phyloP scores from a whole-genome alignment of 768 basidiomycete species.

The Saitozyma sp. region DNA sequence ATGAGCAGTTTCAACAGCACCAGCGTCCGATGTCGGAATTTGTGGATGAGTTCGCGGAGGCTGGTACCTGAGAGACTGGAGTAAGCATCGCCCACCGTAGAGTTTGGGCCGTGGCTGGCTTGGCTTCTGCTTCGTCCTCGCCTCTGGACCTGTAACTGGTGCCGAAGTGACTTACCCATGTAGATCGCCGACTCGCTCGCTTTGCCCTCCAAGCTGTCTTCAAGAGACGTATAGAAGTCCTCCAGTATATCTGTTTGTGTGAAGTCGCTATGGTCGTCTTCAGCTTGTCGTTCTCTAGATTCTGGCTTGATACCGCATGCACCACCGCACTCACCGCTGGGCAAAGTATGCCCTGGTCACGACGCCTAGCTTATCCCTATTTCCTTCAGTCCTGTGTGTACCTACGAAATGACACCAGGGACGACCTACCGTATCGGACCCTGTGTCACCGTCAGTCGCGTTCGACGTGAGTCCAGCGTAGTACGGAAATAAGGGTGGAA shows the following conservation, averaged over 20 bases:
- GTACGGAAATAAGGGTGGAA: background rate
- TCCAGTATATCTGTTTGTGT: conserved; percentile 81
- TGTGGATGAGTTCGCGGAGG: conserved; percentile 83
- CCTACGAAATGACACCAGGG: too few relatives aligned
- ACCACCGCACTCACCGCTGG: conserved; percentile 61
- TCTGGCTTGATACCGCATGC: background rate
- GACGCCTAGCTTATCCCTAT: conserved; percentile 81
- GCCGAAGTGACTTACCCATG: conserved; percentile 67
- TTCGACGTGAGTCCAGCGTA: background rate
- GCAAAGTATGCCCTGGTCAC: conserved; percentile 89
- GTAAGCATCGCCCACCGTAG: too few relatives aligned
- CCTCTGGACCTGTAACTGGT: too few relatives aligned
- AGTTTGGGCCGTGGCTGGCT: conserved; percentile 38
- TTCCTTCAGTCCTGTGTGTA: too few relatives aligned
- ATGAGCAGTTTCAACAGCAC: conserved; percentile 93
- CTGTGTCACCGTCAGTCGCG: conserved; percentile 19
- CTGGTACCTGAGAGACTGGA: conserved; percentile 56
- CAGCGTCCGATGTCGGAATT: conserved; percentile 87
- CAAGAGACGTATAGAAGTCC: conserved; percentile 77
- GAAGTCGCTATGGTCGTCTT: conserved; percentile 67
- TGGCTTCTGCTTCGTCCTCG: too few relatives aligned
- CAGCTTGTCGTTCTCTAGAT: background rate
- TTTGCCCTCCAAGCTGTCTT: conserved; percentile 70
- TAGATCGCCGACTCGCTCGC: conserved; percentile 90
- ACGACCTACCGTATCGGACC: conserved; percentile 71